phyloP scores from a whole-genome alignment of 73 alveolate genomes.

The Uronychia setigera region DNA sequence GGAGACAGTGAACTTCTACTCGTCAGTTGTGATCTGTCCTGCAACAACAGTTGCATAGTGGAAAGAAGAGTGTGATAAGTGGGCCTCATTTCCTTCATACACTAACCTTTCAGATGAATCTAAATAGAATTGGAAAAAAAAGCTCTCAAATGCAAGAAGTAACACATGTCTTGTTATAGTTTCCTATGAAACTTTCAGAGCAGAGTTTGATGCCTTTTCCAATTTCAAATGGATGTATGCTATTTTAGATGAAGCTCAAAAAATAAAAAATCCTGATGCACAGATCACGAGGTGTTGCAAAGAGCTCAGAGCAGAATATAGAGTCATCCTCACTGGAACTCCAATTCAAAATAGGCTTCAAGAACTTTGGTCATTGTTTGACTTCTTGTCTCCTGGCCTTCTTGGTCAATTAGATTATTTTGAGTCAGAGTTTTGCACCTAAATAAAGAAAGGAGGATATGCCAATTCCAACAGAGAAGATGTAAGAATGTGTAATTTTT shows the following conservation, averaged over 20 bases:
- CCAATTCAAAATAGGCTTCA: constrained; percentile 64
- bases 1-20: constrained; percentile 49
- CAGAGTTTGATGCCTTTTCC: constrained; percentile 23
- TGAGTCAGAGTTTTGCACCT: constrained; percentile 73
- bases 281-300: constrained; percentile 57
- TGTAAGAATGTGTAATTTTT: neutral
- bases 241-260: constrained; percentile 96
- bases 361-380: constrained; percentile 80
- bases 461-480: constrained; percentile 50
- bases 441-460: constrained; percentile 65
- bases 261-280: constrained; percentile 87
- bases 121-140: neutral
- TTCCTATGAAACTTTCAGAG: constrained; percentile 71
- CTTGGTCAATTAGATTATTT: constrained; percentile 58
- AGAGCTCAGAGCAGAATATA: constrained; percentile 84
- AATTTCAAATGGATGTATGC: constrained; percentile 71
- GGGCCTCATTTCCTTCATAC: constrained; percentile 61
- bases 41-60: constrained; percentile 81
- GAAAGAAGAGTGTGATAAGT: constrained; percentile 67
- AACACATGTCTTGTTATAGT: constrained; percentile 62
- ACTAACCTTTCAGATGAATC: neutral
- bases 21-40: too few relatives aligned
- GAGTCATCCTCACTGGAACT: constrained; percentile 79
- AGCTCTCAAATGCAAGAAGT: constrained; percentile 5
- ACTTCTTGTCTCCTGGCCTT: constrained; percentile 83